Conservation (phyloP, 352 stramenopile genomes). For the Globisporangium spinosum region DNA sequence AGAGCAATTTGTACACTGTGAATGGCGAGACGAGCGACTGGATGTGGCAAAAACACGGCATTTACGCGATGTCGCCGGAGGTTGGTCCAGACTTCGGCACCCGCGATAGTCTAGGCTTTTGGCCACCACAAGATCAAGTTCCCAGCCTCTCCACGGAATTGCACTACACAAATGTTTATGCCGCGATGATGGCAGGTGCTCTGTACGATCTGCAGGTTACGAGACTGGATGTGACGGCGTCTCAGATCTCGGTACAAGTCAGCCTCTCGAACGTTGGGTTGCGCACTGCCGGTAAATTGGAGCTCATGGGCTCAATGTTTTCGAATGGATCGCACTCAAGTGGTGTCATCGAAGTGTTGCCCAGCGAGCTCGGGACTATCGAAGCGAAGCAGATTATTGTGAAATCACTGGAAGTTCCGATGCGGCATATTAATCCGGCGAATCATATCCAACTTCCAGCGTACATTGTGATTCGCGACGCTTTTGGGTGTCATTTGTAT, state of each 20-base stretch:
- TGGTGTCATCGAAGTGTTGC: conserved; percentile 21
- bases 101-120: conserved; percentile 47
- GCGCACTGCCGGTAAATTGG: conserved; percentile 20
- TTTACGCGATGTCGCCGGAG: conserved; percentile 84
- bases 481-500: conserved; percentile 49
- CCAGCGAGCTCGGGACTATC: conserved; percentile 17
- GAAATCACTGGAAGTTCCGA: conserved; percentile 13
- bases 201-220: conserved; percentile 50
- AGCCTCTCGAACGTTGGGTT: conserved; percentile 38
- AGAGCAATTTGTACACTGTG: conserved; percentile 83
- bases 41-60: conserved; percentile 78
- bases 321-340: conserved; percentile 34
- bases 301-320: conserved; percentile 36
- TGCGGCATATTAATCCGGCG: background rate
- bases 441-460: conserved; percentile 20
- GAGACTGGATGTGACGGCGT: conserved; percentile 9
- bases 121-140: conserved; percentile 51
- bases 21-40: conserved; percentile 88
- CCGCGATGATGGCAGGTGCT: conserved; percentile 46
- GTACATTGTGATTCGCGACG: conserved; percentile 49
- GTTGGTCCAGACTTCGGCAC: conserved; percentile 63
- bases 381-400: conserved; percentile 10
- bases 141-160: conserved; percentile 57
- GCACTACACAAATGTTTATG: conserved; percentile 72
- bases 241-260: conserved; percentile 29